phyloP scores from a whole-genome alignment of 1,139 yeast genomes.

The Suhomyces chickasaworum region DNA sequence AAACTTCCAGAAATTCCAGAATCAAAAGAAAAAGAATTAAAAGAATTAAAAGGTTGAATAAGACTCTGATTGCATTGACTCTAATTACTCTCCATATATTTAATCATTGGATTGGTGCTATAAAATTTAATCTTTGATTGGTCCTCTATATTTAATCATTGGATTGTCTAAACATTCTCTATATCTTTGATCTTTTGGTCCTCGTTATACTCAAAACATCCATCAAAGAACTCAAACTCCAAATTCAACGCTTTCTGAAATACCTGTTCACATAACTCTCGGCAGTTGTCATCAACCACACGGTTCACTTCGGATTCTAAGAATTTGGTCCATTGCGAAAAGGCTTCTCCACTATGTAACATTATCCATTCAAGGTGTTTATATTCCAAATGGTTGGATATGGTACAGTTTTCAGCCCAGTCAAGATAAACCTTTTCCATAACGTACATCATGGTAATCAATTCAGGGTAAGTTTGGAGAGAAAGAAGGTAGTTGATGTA shows the following conservation, averaged over 20 bases:
- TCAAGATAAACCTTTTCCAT: slow-evolving; percentile 55
- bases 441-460: slow-evolving; percentile 47
- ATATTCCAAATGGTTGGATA: slow-evolving; percentile 38
- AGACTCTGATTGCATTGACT: too few species aligned
- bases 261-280: slow-evolving; percentile 29
- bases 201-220: slow-evolving; percentile 35
- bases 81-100: too few species aligned
- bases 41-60: too few species aligned
- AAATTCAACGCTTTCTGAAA: slow-evolving; percentile 38
- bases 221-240: slow-evolving; percentile 50
- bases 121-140: too few species aligned
- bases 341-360: slow-evolving; percentile 52
- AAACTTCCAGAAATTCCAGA: too few species aligned
- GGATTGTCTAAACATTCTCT: too few species aligned
- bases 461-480: slow-evolving; percentile 41
- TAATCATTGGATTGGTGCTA: too few species aligned
- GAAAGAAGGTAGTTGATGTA: slow-evolving; percentile 40
- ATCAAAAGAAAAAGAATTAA: too few species aligned
- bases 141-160: too few species aligned
- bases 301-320: slow-evolving; percentile 47
- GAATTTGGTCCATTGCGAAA: slow-evolving; percentile 49
- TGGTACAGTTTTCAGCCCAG: slow-evolving; percentile 45
- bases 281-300: slow-evolving; percentile 21
- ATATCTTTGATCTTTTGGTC: too few species aligned
- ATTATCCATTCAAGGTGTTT: slow-evolving; percentile 54